Percentiles rank a stretch among this genome's conserved stretches.
These are phyloP conservation scores for Aotearoamyces nothofagi DNA, from an alignment of 2,329 filamentous ascomycete species.

Conservation along the genomic window DNA sequence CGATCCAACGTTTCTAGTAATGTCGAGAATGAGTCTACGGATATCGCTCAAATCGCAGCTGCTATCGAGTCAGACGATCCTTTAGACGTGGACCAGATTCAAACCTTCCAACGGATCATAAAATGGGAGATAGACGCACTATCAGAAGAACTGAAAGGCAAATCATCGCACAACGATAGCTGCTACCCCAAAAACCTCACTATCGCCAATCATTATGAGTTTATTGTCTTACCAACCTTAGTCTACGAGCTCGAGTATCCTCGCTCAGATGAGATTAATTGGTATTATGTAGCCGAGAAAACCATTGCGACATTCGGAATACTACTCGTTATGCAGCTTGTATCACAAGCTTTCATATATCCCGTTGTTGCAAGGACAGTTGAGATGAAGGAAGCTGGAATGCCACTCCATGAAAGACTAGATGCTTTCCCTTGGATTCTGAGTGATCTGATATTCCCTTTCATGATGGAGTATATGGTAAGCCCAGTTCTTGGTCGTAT, in stretches of 20 bases:
- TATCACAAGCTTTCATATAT: conserved; percentile 65
- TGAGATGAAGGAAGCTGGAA: conserved; percentile 49
- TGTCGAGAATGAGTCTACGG: conserved; percentile 17
- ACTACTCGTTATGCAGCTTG: conserved; percentile 64
- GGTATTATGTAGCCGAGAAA: conserved; percentile 64
- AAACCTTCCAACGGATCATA: conserved; percentile 48
- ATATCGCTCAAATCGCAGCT: conserved; percentile 43
- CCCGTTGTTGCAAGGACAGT: conserved; percentile 55
- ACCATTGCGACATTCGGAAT: conserved; percentile 53
- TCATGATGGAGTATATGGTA: conserved; percentile 55
- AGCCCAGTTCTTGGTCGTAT: conserved; percentile 1
- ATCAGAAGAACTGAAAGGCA: conserved; percentile 44
- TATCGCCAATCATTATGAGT: conserved; percentile 50
- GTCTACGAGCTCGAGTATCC: conserved; percentile 73
- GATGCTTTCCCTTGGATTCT: conserved; percentile 59
- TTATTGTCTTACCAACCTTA: conserved; percentile 58
- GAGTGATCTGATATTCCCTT: conserved; percentile 62
- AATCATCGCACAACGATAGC: conserved; percentile 31
- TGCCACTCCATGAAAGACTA: conserved; percentile 45
- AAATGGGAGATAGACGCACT: conserved; percentile 43
- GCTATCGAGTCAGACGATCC: conserved; percentile 45
- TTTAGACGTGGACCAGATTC: conserved; percentile 45
- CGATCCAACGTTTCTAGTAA: conserved; percentile 17
- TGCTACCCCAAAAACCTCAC: conserved; percentile 59
- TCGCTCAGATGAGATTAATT: conserved; percentile 52